Evolutionary conservation across 1,139 yeast genomes (phyloP).

Genomic region (Candida sp.): DNA sequence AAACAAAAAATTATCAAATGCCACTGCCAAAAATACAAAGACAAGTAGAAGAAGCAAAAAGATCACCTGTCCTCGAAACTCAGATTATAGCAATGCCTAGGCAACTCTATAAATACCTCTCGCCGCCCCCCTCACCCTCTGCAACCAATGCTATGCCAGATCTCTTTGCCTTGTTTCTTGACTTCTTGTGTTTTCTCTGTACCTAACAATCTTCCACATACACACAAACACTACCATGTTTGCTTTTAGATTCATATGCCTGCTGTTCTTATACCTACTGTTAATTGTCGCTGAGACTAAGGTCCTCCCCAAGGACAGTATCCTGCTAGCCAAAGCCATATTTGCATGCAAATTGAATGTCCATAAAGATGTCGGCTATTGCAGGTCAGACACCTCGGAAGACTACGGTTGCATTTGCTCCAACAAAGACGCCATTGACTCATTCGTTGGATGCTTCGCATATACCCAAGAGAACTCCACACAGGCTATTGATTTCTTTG

Average conservation of each 20-base stretch:
- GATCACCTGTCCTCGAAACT: no score
- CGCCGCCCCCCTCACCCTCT: no score
- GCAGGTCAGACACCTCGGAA: slow-evolving; percentile 8
- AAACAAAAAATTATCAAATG: no score
- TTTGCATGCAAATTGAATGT: slow-evolving; percentile 8
- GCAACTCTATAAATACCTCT: neutral
- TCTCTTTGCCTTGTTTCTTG: neutral
- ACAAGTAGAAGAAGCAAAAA: no score
- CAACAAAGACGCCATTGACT: slow-evolving; percentile 16
- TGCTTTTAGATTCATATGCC: neutral
- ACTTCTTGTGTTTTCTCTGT: neutral
- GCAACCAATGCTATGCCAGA: no score
- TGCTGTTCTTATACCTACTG: neutral
- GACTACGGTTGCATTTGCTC: slow-evolving; percentile 15
- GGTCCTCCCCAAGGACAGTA: slow-evolving; percentile 3
- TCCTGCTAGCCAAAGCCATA: slow-evolving; percentile 3
- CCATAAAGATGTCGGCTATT: slow-evolving; percentile 16
- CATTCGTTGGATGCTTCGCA: slow-evolving; percentile 19
- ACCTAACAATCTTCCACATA: neutral
- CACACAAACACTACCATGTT: neutral
- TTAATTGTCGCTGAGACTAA: neutral
- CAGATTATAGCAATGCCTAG: no score
- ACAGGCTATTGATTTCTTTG: slow-evolving; percentile 8
- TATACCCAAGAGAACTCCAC: slow-evolving; percentile 7
- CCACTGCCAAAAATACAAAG: no score